Percentiles rank a stretch among this genome's conserved stretches.
Evolutionary conservation across 768 basidiomycete species (phyloP).

Genomic region (Cystoderma amianthinum): DNA sequence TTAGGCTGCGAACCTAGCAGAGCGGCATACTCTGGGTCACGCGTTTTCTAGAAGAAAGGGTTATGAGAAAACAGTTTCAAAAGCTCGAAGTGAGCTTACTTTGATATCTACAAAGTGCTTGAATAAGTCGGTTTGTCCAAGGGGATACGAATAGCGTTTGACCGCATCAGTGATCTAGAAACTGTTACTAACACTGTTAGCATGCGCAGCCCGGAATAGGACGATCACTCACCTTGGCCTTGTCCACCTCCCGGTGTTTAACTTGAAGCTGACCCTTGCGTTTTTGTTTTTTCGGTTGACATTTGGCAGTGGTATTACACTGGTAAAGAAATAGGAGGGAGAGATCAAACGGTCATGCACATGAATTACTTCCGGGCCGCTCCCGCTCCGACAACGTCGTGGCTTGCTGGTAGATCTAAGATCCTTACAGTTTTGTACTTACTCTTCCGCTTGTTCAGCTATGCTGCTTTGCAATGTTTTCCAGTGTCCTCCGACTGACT

Average conservation of each 20-base stretch:
- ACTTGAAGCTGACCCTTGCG: constrained; percentile 61
- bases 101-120: constrained; percentile 98
- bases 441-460: too few relatives aligned
- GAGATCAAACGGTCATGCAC: too few relatives aligned
- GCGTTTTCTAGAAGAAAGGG: constrained; percentile 76
- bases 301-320: constrained; percentile 17
- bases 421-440: too few relatives aligned
- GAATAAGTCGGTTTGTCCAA: constrained; percentile 97
- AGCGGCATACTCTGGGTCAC: constrained; percentile 90
- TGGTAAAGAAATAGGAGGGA: background rate
- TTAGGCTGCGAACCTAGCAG: constrained; percentile 84
- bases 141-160: constrained; percentile 94
- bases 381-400: too few relatives aligned
- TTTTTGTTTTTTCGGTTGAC: constrained; percentile 33
- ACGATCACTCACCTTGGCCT: constrained; percentile 59
- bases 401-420: too few relatives aligned
- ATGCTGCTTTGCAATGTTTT: too few relatives aligned
- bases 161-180: constrained; percentile 83
- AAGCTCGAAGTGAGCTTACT: constrained; percentile 41
- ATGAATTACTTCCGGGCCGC: too few relatives aligned
- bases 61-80: too few relatives aligned
- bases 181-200: constrained; percentile 8
- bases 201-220: too few relatives aligned
- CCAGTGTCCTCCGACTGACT: too few relatives aligned
- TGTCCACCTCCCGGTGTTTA: constrained; percentile 82